Base-by-base conservation (phyloP, 768 basidiomycete species). In the Boletus subparvulus region DNA sequence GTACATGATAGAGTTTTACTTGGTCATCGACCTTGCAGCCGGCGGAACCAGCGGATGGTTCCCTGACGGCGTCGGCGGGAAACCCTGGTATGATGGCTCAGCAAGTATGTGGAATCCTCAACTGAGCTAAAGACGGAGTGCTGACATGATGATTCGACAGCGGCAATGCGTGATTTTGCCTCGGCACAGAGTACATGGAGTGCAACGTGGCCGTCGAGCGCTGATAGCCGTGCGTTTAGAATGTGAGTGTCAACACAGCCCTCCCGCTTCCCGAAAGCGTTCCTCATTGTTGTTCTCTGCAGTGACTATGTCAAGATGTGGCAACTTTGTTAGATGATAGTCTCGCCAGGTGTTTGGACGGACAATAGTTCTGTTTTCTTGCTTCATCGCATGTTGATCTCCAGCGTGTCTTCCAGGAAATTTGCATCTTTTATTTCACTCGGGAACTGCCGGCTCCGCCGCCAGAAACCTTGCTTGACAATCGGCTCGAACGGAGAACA, bases 11-110 rank as follows among this genome's bases (percentile, higher is more conserved):
- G 86, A 84, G 17, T 94, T 95, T 72, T 94, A 90, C 73, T 73
- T 94, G 26, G 84, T 92, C 64, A 74, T 95, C 67, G 82, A 90
- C 68, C 80, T 94, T 36, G 91, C 86, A 2, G 90, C 83, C 11
- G 93, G 93, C 11, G 86, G 86, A 3, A 92, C 89, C 37, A 91
- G 83, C 61, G 92, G 86, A 32, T 70, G 69, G 69, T 70, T 70
- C 52, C 69, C 69, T 1, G 69, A 70, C 36, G 19, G 77, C 11
- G 83, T 88, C 43, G 92, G 91, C 17, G 76, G 79, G 13, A 70
- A 70, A 26, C 55, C 65, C 21, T 92, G 90, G 90, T 77, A 85
- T 33, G 85, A 92, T 67, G 73, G 74, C 17, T 81, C 81, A 35
- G 61, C 59, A 41, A 80, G 81, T 84, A 62, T 42, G 79, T 75